A percentile compares a stretch with the other conserved stretches of the same genome.
These are phyloP conservation scores for Lentinula boryana DNA, from an alignment of 768 basidiomycete species.

Conservation along the genomic window DNA sequence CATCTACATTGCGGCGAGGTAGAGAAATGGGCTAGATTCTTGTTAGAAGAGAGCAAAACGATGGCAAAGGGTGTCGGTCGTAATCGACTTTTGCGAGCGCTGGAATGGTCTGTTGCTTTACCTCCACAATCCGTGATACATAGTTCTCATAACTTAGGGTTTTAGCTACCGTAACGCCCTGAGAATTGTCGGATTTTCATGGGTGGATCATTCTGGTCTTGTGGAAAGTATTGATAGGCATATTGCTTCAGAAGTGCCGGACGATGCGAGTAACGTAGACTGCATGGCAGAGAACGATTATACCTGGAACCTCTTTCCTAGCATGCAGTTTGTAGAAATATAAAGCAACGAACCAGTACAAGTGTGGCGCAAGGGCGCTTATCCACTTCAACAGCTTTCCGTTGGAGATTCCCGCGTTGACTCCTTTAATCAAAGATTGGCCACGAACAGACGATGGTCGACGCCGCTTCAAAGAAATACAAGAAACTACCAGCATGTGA, in stretches of 20 bases:
- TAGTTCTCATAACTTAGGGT: background rate
- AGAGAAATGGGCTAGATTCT: background rate
- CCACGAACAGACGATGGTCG: background rate
- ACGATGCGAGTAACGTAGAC: background rate
- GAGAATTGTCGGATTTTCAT: background rate
- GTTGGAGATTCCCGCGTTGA: too few species aligned
- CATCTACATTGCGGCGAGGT: background rate
- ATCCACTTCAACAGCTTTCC: background rate
- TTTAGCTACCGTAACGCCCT: background rate
- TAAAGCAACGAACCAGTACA: too few species aligned
- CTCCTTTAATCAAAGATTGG: background rate
- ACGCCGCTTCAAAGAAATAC: background rate
- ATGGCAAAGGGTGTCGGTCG: background rate
- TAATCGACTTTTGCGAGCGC: background rate
- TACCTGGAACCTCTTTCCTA: background rate
- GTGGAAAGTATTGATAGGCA: background rate
- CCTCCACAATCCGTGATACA: background rate
- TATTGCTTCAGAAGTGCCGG: background rate
- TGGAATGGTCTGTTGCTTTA: background rate
- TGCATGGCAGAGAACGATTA: background rate
- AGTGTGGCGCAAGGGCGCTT: too few species aligned
- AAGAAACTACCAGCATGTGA: slow-evolving; percentile 8
- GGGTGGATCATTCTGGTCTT: background rate
- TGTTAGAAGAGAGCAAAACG: background rate
- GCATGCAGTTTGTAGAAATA: background rate